Evolutionary conservation across 805 yeast species (phyloP), one percentile per base, ranked within the genome.

Genomic region (Myxozyma vanderwaltii): DNA sequence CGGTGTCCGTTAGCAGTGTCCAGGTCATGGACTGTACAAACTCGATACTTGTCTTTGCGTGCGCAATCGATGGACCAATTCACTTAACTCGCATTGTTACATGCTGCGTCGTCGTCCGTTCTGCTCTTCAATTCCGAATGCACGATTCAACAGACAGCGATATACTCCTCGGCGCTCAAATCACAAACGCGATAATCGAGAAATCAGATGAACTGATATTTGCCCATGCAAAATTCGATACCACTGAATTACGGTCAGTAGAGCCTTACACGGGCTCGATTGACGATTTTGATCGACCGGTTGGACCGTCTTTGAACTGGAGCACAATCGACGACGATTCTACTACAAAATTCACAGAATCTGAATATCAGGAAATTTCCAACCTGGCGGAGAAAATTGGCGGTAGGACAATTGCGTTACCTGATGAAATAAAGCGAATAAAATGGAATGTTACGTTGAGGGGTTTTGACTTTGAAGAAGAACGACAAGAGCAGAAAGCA

Each of bases 231-330:
- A 23, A 4, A 5, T 51, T 51, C 33, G 43, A 27, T 31, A 31
- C 36, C 19, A 4, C 46, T 24, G 49, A 17, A 15, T 7, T 10
- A 13, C 13, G 35, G 13, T 5, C 52, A 4, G 41, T 46, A 21
- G 48, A 47, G 15, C 51, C 54, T 12, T 61, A 39, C 31, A 31
- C 55, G 0, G 64, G 41, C 31, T 21, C 35, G 2, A 58, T 64
- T 8, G 66, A 57, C 44, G 66, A 61, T 66, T 59, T 75, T 74
- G 59, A 69, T 67, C 64, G 75, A 70, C 41, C 71, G 66, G 46
- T 52, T 8, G 57, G 54, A 19, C 15, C 12, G 5, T 59, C 63
- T 4, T 44, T 60, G 4, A 52, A 35, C 45, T 60, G 60, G 60
- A 26, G 19, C 33, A 47, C 61, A 29, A 47, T 57, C 36, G 57